Conservation (phyloP, 345 rosid genomes). For the Psidium friedrichsthalianum region DNA sequence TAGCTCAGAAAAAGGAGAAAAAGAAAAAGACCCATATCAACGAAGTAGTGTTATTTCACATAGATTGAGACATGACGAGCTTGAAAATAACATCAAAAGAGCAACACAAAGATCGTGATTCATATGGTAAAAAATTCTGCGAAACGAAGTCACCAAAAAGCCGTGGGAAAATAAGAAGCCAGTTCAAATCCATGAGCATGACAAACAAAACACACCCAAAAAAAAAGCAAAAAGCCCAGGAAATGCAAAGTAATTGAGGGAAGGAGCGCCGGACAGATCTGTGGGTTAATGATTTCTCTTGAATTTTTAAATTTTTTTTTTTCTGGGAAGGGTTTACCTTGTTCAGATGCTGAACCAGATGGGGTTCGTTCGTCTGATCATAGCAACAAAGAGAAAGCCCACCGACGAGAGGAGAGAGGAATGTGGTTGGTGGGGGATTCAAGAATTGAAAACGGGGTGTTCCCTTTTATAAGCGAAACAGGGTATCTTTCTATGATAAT, state of each 20-base stretch:
- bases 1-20: neutral
- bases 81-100: neutral
- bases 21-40: neutral
- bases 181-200: neutral
- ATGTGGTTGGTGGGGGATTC: neutral
- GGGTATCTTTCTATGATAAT: no score
- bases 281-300: neutral
- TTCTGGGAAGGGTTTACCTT: neutral
- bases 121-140: neutral
- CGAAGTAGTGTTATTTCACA: neutral
- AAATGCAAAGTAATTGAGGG: constrained; percentile 4
- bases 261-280: constrained; percentile 11
- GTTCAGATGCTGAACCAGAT: neutral
- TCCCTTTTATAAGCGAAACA: neutral
- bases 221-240: neutral
- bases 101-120: neutral
- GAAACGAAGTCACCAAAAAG: neutral
- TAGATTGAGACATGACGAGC: neutral
- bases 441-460: neutral
- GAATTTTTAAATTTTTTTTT: neutral
- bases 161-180: neutral
- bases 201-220: neutral
- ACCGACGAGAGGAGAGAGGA: neutral
- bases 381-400: neutral
- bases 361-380: neutral